Conservation (phyloP, 345 rosid genomes). For the Rhizophora apiculata region DNA sequence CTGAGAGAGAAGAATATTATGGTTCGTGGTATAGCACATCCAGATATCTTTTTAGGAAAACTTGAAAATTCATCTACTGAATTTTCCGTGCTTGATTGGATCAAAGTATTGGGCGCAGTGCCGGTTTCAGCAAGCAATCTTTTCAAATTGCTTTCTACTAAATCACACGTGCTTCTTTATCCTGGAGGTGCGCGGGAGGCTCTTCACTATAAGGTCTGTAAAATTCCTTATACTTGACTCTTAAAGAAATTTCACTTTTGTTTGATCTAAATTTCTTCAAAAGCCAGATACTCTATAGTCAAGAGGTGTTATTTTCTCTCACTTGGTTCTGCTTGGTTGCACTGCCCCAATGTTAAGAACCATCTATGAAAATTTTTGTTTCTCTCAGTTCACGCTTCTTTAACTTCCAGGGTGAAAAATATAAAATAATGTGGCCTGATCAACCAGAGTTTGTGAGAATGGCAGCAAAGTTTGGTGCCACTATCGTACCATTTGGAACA, state of each 20-base stretch:
- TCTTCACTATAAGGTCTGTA: constrained; percentile 53
- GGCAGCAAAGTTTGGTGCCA: constrained; percentile 81
- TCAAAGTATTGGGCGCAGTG: constrained; percentile 64
- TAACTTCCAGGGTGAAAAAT: constrained; percentile 60
- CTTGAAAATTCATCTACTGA: constrained; percentile 25
- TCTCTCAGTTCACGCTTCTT: not conserved
- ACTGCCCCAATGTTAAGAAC: no score
- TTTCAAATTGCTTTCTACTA: constrained; percentile 58
- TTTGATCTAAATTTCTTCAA: not conserved
- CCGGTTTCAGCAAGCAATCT: constrained; percentile 62
- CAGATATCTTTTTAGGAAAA: constrained; percentile 26
- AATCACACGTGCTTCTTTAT: constrained; percentile 60
- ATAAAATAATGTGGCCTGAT: constrained; percentile 76
- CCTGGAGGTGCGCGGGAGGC: constrained; percentile 88
- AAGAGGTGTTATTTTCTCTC: no score
- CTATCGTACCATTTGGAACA: constrained; percentile 64
- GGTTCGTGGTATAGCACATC: constrained; percentile 54
- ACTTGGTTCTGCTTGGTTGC: no score
- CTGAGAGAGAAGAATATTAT: constrained; percentile 42
- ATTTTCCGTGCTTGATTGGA: constrained; percentile 28
- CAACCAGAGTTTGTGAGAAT: constrained; percentile 71
- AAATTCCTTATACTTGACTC: not conserved
- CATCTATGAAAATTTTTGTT: not conserved
- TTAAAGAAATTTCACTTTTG: not conserved
- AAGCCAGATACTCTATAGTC: no score